Conservation (phyloP, 1,139 yeast genomes). For the Saccharomyces hybrid region DNA sequence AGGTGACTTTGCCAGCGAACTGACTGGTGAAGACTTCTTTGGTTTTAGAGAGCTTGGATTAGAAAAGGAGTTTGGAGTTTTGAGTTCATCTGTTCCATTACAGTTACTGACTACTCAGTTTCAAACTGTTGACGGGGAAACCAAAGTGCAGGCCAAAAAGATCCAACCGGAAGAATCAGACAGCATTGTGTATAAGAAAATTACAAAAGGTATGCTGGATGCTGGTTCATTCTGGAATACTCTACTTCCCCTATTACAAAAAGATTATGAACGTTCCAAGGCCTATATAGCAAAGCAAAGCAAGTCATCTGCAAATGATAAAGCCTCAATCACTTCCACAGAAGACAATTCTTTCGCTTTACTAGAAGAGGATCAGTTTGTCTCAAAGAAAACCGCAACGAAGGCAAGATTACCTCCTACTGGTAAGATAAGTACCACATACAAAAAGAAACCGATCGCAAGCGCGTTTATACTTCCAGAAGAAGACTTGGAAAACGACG, state of each 20-base stretch:
- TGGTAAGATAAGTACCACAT: constrained; percentile 63
- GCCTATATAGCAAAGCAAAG: constrained; percentile 39
- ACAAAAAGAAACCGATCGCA: constrained; percentile 56
- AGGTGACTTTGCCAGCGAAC: constrained; percentile 87
- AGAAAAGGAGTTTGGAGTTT: constrained; percentile 85
- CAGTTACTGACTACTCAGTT: constrained; percentile 68
- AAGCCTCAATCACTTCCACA: constrained; percentile 38
- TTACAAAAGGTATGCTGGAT: constrained; percentile 48
- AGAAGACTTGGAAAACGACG: constrained; percentile 11
- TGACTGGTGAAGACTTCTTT: constrained; percentile 88
- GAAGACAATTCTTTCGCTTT: constrained; percentile 33
- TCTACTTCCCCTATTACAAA: constrained; percentile 50
- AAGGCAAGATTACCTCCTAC: constrained; percentile 89
- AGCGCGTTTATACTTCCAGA: constrained; percentile 45
- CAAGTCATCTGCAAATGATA: constrained; percentile 37
- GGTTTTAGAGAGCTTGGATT: constrained; percentile 92
- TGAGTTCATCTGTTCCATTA: constrained; percentile 81
- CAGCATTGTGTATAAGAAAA: constrained; percentile 41
- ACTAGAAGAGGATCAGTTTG: constrained; percentile 75
- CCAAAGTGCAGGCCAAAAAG: constrained; percentile 41
- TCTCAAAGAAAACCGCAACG: constrained; percentile 62
- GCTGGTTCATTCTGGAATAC: constrained; percentile 42
- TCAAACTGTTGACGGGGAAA: constrained; percentile 50
- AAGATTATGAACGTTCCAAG: constrained; percentile 48
- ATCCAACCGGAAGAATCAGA: constrained; percentile 58